A percentile compares a stretch with the other conserved stretches of the same genome.
Conservation (phyloP, 2,329 filamentous ascomycete species). For the Penicillium sp. region DNA sequence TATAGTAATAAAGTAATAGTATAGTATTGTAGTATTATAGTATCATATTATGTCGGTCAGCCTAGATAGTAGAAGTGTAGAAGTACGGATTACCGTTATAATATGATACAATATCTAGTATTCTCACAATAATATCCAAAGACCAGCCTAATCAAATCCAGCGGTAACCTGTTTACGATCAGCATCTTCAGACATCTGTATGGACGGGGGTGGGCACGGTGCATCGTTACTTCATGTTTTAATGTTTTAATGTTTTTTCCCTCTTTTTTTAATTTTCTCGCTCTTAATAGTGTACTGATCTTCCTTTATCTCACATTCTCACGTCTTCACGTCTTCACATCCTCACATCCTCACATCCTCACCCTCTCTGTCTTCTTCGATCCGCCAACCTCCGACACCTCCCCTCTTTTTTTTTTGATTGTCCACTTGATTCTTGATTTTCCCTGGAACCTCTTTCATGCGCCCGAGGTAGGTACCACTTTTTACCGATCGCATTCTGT, state of each 20-base stretch:
- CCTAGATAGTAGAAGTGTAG: too few species aligned
- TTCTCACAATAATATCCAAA: too few species aligned
- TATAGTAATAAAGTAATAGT: background rate
- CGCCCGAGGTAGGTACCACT: background rate
- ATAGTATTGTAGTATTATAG: background rate
- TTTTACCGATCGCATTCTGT: background rate
- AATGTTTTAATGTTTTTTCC: constrained; percentile 5
- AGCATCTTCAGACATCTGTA: constrained; percentile 16
- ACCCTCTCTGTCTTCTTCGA: too few species aligned
- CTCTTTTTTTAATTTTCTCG: background rate
- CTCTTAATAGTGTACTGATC: constrained; percentile 1
- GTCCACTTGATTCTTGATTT: background rate
- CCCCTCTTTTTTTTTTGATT: background rate
- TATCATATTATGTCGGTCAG: background rate
- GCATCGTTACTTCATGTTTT: constrained; percentile 13
- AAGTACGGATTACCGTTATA: too few species aligned
- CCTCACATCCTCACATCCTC: too few species aligned
- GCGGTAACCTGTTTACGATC: constrained; percentile 3
- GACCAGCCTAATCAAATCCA: too few species aligned
- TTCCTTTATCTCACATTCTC: background rate
- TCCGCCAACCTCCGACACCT: background rate
- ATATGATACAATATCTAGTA: too few species aligned
- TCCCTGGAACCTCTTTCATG: background rate
- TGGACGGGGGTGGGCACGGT: constrained; percentile 6
- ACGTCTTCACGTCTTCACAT: too few species aligned